Evolutionary conservation across 2,329 filamentous ascomycete genomes (phyloP).

Genomic region (Aspergillus bombycis): DNA sequence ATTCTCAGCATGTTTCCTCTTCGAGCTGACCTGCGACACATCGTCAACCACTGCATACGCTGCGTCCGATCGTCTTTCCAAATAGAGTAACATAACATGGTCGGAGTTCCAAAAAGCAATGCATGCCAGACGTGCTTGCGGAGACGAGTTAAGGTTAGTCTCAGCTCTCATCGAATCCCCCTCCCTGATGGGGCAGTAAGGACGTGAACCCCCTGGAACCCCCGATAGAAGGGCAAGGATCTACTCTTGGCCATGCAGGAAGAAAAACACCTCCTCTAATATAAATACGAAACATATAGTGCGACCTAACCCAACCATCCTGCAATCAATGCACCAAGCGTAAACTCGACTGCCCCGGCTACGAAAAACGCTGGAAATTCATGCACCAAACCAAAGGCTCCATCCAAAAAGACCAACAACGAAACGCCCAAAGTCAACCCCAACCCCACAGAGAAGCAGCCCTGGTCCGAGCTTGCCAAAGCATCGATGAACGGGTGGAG

Average conservation of each 20-base stretch:
- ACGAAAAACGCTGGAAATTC: slow-evolving; percentile 17
- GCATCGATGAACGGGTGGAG: slow-evolving; percentile 16
- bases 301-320: neutral
- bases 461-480: neutral
- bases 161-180: neutral
- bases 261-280: neutral
- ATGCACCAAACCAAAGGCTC: slow-evolving; percentile 7
- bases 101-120: neutral
- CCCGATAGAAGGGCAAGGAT: no score
- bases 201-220: no score
- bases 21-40: neutral
- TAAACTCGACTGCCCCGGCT: slow-evolving; percentile 15
- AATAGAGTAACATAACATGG: neutral
- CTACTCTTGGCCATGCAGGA: neutral
- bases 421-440: neutral
- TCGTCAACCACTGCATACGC: neutral
- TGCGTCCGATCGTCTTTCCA: no score
- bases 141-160: neutral
- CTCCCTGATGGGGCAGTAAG: neutral
- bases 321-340: slow-evolving; percentile 17
- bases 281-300: neutral
- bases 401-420: neutral
- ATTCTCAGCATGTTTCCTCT: slow-evolving; percentile 2
- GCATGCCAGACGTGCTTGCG: neutral
- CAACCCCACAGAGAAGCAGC: neutral